Evolutionary conservation across 2,329 filamentous ascomycete genomes (phyloP).

Genomic region (Phyllosticta citribraziliensis): DNA sequence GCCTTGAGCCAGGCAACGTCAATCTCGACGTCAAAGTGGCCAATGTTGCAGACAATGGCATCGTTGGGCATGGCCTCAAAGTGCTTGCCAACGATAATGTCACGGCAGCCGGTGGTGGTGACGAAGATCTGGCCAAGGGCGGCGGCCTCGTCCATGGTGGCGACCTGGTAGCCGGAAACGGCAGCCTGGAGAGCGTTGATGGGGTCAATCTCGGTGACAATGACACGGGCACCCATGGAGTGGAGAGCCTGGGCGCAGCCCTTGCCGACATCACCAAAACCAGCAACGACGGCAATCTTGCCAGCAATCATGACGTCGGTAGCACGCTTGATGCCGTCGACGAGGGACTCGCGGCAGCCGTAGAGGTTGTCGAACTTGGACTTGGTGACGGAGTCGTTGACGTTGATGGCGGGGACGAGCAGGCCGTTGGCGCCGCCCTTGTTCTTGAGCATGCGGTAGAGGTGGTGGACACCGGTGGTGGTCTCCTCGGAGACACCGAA

Average conservation of each 20-base stretch:
- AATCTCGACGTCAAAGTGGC: slow-evolving; percentile 99
- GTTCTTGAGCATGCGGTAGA: slow-evolving; percentile 88
- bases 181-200: slow-evolving; percentile 99
- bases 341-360: slow-evolving; percentile 96
- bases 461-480: slow-evolving; percentile 98
- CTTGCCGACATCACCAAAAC: slow-evolving; percentile 99
- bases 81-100: slow-evolving; percentile 86
- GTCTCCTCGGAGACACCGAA: slow-evolving; percentile 99
- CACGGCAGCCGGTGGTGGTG: slow-evolving; percentile 97
- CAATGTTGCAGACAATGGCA: slow-evolving; percentile 99
- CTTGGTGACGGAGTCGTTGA: slow-evolving; percentile 99
- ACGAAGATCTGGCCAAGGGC: slow-evolving; percentile 91
- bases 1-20: slow-evolving; percentile 99
- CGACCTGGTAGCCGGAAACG: slow-evolving; percentile 93
- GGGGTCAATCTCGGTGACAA: slow-evolving; percentile 95
- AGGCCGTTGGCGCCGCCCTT: slow-evolving; percentile 63
- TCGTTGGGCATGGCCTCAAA: slow-evolving; percentile 95
- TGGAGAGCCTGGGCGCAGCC: slow-evolving; percentile 92
- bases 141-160: slow-evolving; percentile 95
- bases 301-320: slow-evolving; percentile 99
- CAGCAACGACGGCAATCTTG: slow-evolving; percentile 95
- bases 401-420: slow-evolving; percentile 89
- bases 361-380: slow-evolving; percentile 99
- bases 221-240: slow-evolving; percentile 92
- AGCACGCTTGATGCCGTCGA: slow-evolving; percentile 99